Conservation (phyloP, 768 basidiomycete genomes). For the Dentipellis sp. region DNA sequence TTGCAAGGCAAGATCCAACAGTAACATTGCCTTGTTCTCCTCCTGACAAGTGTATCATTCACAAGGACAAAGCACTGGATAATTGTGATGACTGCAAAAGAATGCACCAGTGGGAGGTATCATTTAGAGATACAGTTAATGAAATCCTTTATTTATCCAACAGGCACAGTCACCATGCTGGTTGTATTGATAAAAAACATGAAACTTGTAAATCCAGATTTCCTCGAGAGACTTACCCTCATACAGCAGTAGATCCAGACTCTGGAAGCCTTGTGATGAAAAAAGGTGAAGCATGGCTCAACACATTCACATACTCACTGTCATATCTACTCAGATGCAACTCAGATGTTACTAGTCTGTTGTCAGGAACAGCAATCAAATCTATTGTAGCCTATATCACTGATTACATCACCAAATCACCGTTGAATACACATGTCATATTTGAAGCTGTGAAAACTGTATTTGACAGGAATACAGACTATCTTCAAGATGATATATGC, state of each 20-base stretch:
- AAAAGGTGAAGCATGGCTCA: slow-evolving; percentile 27
- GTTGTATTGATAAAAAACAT: slow-evolving; percentile 21
- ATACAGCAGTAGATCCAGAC: slow-evolving; percentile 21
- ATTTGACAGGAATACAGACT: slow-evolving; percentile 17
- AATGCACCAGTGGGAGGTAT: neutral
- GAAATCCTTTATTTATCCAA: slow-evolving; percentile 4
- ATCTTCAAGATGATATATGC: slow-evolving; percentile 7
- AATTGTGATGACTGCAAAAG: neutral
- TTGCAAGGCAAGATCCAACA: no score
- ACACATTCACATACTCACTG: slow-evolving; percentile 22
- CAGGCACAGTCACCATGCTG: slow-evolving; percentile 10
- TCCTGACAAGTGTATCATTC: no score
- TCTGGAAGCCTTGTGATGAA: slow-evolving; percentile 21
- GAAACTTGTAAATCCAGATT: slow-evolving; percentile 27
- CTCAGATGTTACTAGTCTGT: slow-evolving; percentile 28
- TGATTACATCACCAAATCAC: slow-evolving; percentile 34
- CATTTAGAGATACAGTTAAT: slow-evolving; percentile 4
- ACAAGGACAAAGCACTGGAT: no score
- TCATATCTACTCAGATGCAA: slow-evolving; percentile 29
- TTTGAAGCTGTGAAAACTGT: slow-evolving; percentile 23
- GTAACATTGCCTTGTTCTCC: no score
- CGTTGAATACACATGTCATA: slow-evolving; percentile 29
- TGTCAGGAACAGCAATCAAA: slow-evolving; percentile 32
- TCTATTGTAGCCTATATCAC: slow-evolving; percentile 29
- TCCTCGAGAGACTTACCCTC: slow-evolving; percentile 19